Evolutionary conservation across 2,329 filamentous ascomycete genomes (phyloP), one percentile per base, ranked within the genome.

Genomic region (Chaetomiaceae sp.): DNA sequence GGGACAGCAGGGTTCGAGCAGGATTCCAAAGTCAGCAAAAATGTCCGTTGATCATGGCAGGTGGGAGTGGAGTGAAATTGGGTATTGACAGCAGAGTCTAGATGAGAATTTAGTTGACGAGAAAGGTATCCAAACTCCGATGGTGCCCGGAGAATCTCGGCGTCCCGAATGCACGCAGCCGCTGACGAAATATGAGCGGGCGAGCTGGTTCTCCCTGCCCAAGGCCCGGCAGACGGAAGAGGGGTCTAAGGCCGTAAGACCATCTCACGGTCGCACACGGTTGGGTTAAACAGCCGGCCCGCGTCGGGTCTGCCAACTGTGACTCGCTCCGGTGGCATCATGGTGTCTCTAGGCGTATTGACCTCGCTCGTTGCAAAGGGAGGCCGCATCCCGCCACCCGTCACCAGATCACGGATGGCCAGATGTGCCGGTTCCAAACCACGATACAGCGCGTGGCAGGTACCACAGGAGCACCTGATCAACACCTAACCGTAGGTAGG

Each of bases 401-500:
- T 16, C 20, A 44, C 34, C 11, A 18, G 27, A 11, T 18, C 13
- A 44, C 34, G 14, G 43, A 47, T 48, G 40, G 57, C 33, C 33
- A 32, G 46, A 41, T 48, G 21, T 40, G n/a, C 20, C 5, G 27
- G n/a, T 13, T 21, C 29, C 47, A 10, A 29, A 38, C 30, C 25
- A 44, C 10, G 42, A 27, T 29, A 25, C 41, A 34, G 36, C 40
- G 42, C 27, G 44, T 18, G 18, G 37, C 42, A 14, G 4, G 34
- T 45, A 10, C 56, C 57, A 64, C 49, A 33, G 64, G 67, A 13
- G 54, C 58, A 68, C 64, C 58, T 62, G 61, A 54, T 59, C 58
- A 55, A 58, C 54, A 66, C 70, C 70, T n/a, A 61, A 70, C 25
- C 67, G 66, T 66, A 61, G 70, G 70, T 60, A 72, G 67, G 65